Evolutionary conservation across 2,329 filamentous ascomycete species (phyloP), one percentile per base, ranked within the genome.

Genomic region (Aspergillus carbonarius): DNA sequence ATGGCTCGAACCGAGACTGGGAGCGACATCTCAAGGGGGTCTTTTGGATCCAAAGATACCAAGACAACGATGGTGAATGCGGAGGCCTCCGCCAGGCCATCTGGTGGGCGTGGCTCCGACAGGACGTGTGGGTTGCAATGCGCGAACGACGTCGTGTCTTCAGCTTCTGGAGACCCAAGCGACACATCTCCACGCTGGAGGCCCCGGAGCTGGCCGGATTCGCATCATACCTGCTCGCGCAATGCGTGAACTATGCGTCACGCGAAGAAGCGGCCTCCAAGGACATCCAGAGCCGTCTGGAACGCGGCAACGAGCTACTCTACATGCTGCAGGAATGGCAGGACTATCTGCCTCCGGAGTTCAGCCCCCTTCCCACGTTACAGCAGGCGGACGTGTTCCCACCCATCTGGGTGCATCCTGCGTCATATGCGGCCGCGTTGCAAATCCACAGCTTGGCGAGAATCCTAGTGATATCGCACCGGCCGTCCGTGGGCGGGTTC

Each of bases 101-200:
- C 0, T 88, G 85, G 86, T 88, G 86, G 85, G 81, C 82, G 0
- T 88, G 85, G 86, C 73, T 88, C 3, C 76, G 84, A n/a, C 86
- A 88, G 66, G 86, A 88, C 66, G 79, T 85, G 0, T 88, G 85
- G 85, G 85, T 84, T 1, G 85, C 85, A 0, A 87, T 87, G 62
- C 78, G 84, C 0, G 85, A 87, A 66, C 77, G 78, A 20, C 74
- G 86, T 4, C 77, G 80, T 7, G 80, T 81, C 2, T 79, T 86
- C 60, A 86, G 79, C 34, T 85, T 86, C 50, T 88, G 84, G 83
- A 77, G 76, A 44, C 84, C 84, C 0, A 80, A 77, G 7, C 82
- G 79, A 57, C 73, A 76, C 0, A 79, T 82, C 39, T 67, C 74
- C 4, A 75, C 78, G 2, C 75, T 87, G 37, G 77, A 73, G n/a